Conservation (phyloP, 495 filamentous ascomycete species). For the Penicillium ucsense region DNA sequence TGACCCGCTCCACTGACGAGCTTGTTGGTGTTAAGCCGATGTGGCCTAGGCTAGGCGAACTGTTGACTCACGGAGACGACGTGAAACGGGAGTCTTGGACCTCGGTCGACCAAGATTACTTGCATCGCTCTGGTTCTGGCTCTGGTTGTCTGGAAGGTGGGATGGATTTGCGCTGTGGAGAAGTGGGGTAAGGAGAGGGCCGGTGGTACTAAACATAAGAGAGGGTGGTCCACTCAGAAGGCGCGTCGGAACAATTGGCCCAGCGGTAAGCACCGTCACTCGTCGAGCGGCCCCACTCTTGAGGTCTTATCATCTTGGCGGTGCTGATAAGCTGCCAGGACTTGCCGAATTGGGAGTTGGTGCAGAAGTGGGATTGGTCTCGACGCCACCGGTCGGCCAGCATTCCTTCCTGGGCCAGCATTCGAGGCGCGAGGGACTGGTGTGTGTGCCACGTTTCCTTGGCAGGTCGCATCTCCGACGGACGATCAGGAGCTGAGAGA, state of each 20-base stretch:
- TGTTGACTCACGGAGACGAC: neutral
- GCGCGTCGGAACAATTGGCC: too few species aligned
- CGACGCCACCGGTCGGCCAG: neutral
- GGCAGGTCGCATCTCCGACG: neutral
- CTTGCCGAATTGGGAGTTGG: too few species aligned
- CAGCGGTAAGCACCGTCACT: too few species aligned
- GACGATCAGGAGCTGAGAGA: neutral
- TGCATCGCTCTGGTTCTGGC: too few species aligned
- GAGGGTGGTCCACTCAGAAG: neutral
- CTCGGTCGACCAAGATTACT: too few species aligned
- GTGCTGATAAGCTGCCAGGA: neutral
- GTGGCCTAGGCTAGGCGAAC: neutral
- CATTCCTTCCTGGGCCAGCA: neutral
- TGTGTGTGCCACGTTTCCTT: conserved; percentile 1
- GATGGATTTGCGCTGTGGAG: too few species aligned
- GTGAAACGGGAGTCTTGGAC: neutral
- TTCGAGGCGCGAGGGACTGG: neutral
- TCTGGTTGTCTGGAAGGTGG: too few species aligned
- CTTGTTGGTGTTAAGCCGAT: conserved; percentile 19
- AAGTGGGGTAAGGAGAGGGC: too few species aligned
- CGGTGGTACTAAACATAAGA: neutral
- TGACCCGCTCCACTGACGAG: conserved; percentile 2
- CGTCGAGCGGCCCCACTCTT: too few species aligned
- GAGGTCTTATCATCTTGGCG: neutral
- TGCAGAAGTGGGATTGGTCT: too few species aligned